Evolutionary conservation across 2,329 filamentous ascomycete genomes (phyloP).

Genomic region (Teratosphaeria zuluensis): DNA sequence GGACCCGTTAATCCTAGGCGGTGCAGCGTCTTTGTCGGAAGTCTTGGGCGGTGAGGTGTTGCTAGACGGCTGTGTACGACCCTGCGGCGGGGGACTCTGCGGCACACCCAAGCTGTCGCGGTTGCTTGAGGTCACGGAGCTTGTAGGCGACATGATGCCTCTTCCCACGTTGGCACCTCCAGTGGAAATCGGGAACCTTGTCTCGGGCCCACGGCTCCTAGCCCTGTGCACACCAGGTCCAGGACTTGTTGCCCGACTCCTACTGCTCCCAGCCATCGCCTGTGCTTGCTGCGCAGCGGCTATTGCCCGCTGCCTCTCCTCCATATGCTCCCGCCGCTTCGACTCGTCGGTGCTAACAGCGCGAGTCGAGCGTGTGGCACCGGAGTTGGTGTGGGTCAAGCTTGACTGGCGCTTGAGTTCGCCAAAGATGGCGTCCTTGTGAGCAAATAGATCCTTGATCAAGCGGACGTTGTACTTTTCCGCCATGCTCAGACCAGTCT

Average conservation of each 20-base stretch:
- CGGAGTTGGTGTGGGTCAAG: slow-evolving; percentile 55
- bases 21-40: background rate
- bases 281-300: slow-evolving; percentile 35
- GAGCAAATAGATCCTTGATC: slow-evolving; percentile 79
- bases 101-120: slow-evolving; percentile 67
- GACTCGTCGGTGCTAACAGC: slow-evolving; percentile 94
- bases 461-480: slow-evolving; percentile 88
- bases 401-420: slow-evolving; percentile 86
- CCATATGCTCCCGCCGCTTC: slow-evolving; percentile 86
- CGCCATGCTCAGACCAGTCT: slow-evolving; percentile 88
- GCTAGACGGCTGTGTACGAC: slow-evolving; percentile 6
- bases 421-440: slow-evolving; percentile 92
- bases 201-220: slow-evolving; percentile 57
- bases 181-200: slow-evolving; percentile 66
- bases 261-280: slow-evolving; percentile 11
- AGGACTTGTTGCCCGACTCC: slow-evolving; percentile 39
- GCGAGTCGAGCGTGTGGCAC: slow-evolving; percentile 52
- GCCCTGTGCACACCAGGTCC: slow-evolving; percentile 56
- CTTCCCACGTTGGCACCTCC: slow-evolving; percentile 36
- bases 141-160: slow-evolving; percentile 33
- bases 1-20: slow-evolving; percentile 14
- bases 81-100: slow-evolving; percentile 35
- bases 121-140: slow-evolving; percentile 27
- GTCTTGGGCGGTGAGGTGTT: slow-evolving; percentile 9
- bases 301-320: slow-evolving; percentile 79